These are phyloP conservation scores for Suhomyces sp. DNA, from an alignment of 805 yeast species.

Conservation along the genomic window DNA sequence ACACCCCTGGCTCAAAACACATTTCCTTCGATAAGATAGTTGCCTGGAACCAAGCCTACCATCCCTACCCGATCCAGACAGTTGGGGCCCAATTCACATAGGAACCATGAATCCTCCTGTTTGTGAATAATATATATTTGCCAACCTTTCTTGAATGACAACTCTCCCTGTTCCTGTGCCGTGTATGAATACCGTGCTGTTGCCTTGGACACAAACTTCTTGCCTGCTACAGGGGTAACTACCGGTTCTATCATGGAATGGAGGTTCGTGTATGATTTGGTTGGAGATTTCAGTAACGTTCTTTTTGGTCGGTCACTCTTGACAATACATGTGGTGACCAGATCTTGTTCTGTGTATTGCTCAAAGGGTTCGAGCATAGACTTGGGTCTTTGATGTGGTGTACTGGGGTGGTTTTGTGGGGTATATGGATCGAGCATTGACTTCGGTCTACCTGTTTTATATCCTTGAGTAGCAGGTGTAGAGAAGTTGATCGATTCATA, in stretches of 20 bases:
- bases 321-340: constrained; percentile 11
- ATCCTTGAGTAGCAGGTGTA: constrained; percentile 6
- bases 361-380: constrained; percentile 14
- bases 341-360: constrained; percentile 7
- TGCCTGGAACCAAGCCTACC: constrained; percentile 45
- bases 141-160: constrained; percentile 41
- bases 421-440: constrained; percentile 7
- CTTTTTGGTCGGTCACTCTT: constrained; percentile 15
- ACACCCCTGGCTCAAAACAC: constrained; percentile 5
- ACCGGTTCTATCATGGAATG: constrained; percentile 23
- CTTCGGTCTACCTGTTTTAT: constrained; percentile 3
- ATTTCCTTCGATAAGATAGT: constrained; percentile 38
- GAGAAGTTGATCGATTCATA: constrained; percentile 31
- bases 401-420: neutral
- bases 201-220: constrained; percentile 35
- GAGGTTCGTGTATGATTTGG: constrained; percentile 34
- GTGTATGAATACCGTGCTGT: constrained; percentile 39
- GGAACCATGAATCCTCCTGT: constrained; percentile 46
- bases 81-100: constrained; percentile 41
- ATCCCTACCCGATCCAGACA: constrained; percentile 31
- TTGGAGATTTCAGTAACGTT: constrained; percentile 31
- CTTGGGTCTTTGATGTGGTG: constrained; percentile 9
- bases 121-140: constrained; percentile 41
- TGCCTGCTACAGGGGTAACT: constrained; percentile 33
- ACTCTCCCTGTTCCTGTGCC: constrained; percentile 43